Evolutionary conservation across 2,329 filamentous ascomycete species (phyloP).

Genomic region (Fusarium napiforme): DNA sequence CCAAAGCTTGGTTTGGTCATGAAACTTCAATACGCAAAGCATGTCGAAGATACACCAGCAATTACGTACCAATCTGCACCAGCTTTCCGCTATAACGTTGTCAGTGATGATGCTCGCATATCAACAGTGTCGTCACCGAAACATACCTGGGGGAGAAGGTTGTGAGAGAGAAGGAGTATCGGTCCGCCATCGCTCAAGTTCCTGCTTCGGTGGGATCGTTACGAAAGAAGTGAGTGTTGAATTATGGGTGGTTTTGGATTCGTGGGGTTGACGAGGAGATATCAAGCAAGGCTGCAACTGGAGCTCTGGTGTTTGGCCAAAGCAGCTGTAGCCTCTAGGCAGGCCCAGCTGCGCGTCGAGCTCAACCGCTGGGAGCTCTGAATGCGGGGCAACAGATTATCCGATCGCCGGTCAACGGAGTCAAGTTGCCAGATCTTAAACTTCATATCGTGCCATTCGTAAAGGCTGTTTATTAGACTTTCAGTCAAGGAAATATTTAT

Average conservation of each 20-base stretch:
- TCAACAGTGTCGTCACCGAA: conserved; percentile 44
- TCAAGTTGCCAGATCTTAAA: not conserved
- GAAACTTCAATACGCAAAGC: not conserved
- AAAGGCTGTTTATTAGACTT: not conserved
- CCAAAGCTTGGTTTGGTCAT: not conserved
- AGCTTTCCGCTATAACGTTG: conserved; percentile 83
- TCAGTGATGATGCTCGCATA: conserved; percentile 56
- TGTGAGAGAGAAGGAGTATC: conserved; percentile 99
- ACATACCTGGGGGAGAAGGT: conserved; percentile 98
- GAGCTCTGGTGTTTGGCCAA: conserved; percentile 50
- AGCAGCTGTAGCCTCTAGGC: conserved; percentile 49
- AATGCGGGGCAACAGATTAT: conserved; percentile 42
- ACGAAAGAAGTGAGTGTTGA: conserved; percentile 14
- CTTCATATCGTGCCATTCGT: not conserved
- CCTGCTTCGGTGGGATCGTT: conserved; percentile 10
- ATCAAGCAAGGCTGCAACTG: conserved; percentile 46
- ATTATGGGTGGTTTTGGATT: conserved; percentile 33
- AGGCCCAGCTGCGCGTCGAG: conserved; percentile 54
- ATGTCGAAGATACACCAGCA: not conserved
- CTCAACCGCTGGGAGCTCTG: conserved; percentile 41
- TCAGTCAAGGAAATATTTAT: not conserved
- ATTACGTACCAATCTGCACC: conserved; percentile 84
- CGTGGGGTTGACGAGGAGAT: conserved; percentile 39
- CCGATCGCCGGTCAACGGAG: conserved; percentile 35
- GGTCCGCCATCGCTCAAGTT: conserved; percentile 81